Evolutionary conservation across 371 early-diverging fungal species (phyloP), one percentile per base, ranked within the genome.

Genomic region (Mucor racemosus): DNA sequence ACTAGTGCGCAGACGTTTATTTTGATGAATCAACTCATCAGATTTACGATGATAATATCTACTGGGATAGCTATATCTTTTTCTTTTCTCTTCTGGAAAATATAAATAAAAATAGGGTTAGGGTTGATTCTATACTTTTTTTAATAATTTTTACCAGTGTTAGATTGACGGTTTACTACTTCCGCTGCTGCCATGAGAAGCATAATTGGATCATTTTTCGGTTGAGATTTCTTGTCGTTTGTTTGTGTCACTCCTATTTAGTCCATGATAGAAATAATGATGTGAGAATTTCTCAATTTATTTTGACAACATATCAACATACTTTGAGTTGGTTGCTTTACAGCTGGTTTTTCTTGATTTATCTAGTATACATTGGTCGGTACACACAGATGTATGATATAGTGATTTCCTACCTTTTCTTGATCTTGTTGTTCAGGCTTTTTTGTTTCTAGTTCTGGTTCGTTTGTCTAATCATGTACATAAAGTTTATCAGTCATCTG

Each of bases 151-250:
- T 55, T 56, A 56, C 56, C 56, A 17, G 34, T 15, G n/a, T 36
- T 15, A 17, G 56, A 56, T 35, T 71, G 63, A 14, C 68, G 67
- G 58, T 77, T 59, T 14, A 81, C 69, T 10, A 74, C 77, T 54
- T 75, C 72, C n/a, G 82, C 82, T 35, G 82, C 82, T n/a, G 79
- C 82, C 62, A 79, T 76, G 7, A 81, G 57, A 53, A 81, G 68
- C 69, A 77, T 72, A 31, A 81, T 78, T 35, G 82, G 82, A 69
- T 81, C 82, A 35, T 74, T 68, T 54, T 64, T 68, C 31, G 21
- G 31, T 53, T 53, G 53, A 26, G 53, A 53, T 50, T 50, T 46
- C 21, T 58, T 65, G 33, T 66, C 36, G 46, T 53, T 54, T 35
- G 58, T 7, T 57, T 56, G 65, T 64, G 44, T 57, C 7, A 58